Conservation (phyloP, 1,284 basidiomycete species). For the Ustilago bromivora region DNA sequence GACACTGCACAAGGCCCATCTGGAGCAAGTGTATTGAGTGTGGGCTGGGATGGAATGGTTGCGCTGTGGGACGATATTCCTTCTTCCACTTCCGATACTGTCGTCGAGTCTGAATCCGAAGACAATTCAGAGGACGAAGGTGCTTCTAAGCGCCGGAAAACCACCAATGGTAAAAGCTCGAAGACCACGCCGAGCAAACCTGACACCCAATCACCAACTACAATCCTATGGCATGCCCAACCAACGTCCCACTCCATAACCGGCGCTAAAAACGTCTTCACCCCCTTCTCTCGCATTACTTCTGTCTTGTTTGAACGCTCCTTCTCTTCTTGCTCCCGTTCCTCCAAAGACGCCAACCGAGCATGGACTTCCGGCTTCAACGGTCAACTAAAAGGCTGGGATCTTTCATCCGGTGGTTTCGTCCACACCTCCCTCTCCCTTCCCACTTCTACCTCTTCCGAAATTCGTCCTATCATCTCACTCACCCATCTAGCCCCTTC, state of each 20-base stretch:
- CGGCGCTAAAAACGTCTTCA: slow-evolving; percentile 43
- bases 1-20: slow-evolving; percentile 30
- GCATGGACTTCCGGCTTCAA: slow-evolving; percentile 62
- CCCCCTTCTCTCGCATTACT: slow-evolving; percentile 51
- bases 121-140: slow-evolving; percentile 29
- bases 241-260: slow-evolving; percentile 27
- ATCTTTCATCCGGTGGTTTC: slow-evolving; percentile 47
- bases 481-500: slow-evolving; percentile 47
- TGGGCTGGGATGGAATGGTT: slow-evolving; percentile 63
- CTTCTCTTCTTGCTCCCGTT: slow-evolving; percentile 5
- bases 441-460: slow-evolving; percentile 17
- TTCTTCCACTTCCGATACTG: background rate
- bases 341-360: slow-evolving; percentile 26
- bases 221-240: slow-evolving; percentile 35
- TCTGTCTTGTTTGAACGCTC: slow-evolving; percentile 43
- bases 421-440: slow-evolving; percentile 30
- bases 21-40: slow-evolving; percentile 44
- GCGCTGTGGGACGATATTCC: slow-evolving; percentile 58
- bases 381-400: slow-evolving; percentile 62
- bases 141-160: slow-evolving; percentile 34
- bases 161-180: slow-evolving; percentile 23
- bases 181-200: slow-evolving; percentile 3
- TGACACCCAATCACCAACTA: slow-evolving; percentile 26
- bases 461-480: slow-evolving; percentile 40
- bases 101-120: slow-evolving; percentile 15